Base-by-base conservation (phyloP, 768 basidiomycete species). In the Lanmaoa rubissima region DNA sequence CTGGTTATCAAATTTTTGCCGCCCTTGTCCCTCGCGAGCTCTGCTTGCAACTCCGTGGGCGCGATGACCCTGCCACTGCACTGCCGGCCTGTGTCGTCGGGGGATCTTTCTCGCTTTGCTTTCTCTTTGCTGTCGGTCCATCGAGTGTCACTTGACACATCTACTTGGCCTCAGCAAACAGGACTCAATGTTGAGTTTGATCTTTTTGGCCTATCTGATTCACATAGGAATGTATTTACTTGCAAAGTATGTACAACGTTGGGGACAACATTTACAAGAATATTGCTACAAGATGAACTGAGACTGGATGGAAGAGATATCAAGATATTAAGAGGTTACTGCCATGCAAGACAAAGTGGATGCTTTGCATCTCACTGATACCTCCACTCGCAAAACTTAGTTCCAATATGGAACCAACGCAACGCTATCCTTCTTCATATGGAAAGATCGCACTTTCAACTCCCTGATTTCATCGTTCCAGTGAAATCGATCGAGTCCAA, bases 71-170 rank as follows among this genome's bases (percentile, higher is more conserved):
- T 72, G 73, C 73, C 60, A 53, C 61, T 75, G 73, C 73, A 74
- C 45, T 65, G 40, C 61, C 53, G 78, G 82, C 82, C 80, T 78
- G 83, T 64, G 83, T 85, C 69, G 83, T 85, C 80, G 76, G 80
- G 82, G 83, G 83, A 72, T 83, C 53, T 48, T n/a, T 24, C 24
- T 31, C 11, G 47, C 40, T 31, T 54, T 55, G 53, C 44, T 14
- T 55, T 65, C 48, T 68, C 51, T 68, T 66, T 67, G 65, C 52
- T 56, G 52, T 31, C 1, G 53, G 26, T 31, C 26, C 0, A 0
- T 1, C 0, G 0, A 0, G 46, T 46, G 57, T 57, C 59, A 45
- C 0, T 68, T 0, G 63, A 1, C 49, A n/a, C 36, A 24, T 11
- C n/a, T 39, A 0, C 12, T 1, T 1, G 53, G 51, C 19, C 11